Base-by-base conservation (phyloP, 306 rosid species). In the Trichosanthes truncata region DNA sequence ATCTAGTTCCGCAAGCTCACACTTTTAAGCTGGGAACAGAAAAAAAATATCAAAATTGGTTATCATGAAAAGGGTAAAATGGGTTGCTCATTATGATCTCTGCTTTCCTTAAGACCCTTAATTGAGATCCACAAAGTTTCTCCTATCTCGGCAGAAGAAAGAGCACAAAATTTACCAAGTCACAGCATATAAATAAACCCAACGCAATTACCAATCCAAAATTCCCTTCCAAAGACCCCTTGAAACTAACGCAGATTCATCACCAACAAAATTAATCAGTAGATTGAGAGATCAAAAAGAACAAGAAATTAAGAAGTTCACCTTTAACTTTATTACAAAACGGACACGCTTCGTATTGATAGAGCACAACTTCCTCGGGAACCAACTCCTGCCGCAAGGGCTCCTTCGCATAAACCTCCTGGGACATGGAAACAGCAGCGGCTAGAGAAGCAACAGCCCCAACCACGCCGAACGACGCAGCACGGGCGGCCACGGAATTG, bases 271-370 rank as follows among this genome's bases (percentile, higher is more conserved):
- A 71, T 26, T 10, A 72, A 76, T 75, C 48, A 36, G 13, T 21
- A 76, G 69, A 15, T n/a, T 15, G 80, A 33, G 59, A 51, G 3
- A 23, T 29, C 21, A 73, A 43, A 11, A 74, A 77, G 15, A 84
- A 45, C 9, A 17, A 57, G 12, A 48, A 57, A 67, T 21, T 69
- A 29, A 10, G 8, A 46, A 23, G 26, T 26, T 78, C 9, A 90
- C 98, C 97, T 90, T 89, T 93, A 62, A 93, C 98, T 89, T 93
- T 93, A 63, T 93, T 91, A 83, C 98, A 93, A 86, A 93, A 93
- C 72, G 98, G 98, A 84, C 98, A 93, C 46, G 96, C 97, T 87
- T 93, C 97, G 61, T 89, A 93, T 85, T 91, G 98, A 80, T 93
- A 93, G 53, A 93, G 98, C 76, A 93, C 90, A 4, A 91, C 97